Conservation (phyloP, 371 early-diverging fungal species). For the Lichtheimia ramosa region DNA sequence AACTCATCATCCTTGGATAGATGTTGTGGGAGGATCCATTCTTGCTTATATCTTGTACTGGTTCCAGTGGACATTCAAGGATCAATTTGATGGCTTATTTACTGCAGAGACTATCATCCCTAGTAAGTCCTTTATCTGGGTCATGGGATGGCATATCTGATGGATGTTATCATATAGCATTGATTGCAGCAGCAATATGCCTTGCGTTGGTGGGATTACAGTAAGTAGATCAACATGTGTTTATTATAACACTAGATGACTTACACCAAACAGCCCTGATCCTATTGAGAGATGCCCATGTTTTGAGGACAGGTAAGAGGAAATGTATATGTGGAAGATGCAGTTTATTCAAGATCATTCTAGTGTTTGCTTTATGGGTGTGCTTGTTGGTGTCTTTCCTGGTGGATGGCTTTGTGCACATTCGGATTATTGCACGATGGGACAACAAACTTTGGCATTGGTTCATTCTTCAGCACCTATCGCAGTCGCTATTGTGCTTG, state of each 20-base stretch:
- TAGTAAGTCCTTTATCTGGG: conserved; percentile 22
- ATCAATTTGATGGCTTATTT: conserved; percentile 53
- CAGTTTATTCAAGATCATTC: background rate
- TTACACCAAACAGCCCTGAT: conserved; percentile 51
- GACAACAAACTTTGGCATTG: conserved; percentile 24
- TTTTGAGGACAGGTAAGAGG: conserved; percentile 34
- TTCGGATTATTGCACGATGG: conserved; percentile 35
- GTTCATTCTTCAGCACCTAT: conserved; percentile 36
- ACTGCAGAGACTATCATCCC: conserved; percentile 51
- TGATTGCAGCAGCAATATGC: conserved; percentile 5
- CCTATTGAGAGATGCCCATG: conserved; percentile 81
- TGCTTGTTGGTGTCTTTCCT: conserved; percentile 64
- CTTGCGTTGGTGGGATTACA: conserved; percentile 57
- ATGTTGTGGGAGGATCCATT: conserved; percentile 68
- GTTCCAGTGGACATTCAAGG: conserved; percentile 58
- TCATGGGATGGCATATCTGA: background rate
- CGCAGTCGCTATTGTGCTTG: conserved; percentile 33
- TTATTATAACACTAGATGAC: background rate
- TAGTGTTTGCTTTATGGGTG: conserved; percentile 73
- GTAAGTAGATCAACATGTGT: conserved; percentile 23
- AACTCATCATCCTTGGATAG: conserved; percentile 22
- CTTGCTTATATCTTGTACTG: conserved; percentile 60
- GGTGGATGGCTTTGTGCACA: conserved; percentile 59
- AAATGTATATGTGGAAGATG: conserved; percentile 8
- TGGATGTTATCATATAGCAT: no score